Evolutionary conservation across 768 basidiomycete species (phyloP), one percentile per base, ranked within the genome.

Genomic region (Trametes meyenii): DNA sequence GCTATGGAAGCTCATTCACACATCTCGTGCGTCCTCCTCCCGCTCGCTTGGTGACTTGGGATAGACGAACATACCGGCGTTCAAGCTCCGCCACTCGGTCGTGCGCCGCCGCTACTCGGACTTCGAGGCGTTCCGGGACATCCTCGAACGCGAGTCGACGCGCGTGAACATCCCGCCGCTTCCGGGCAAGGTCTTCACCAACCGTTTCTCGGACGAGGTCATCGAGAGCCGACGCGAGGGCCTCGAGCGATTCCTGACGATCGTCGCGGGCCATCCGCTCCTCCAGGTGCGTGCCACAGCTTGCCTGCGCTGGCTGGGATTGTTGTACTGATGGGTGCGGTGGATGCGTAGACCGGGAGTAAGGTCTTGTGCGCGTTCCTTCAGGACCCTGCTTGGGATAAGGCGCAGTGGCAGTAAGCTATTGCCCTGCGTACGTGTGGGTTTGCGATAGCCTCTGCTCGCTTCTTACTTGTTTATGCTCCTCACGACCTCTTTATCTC

Each of bases 1-100:
- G 3, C 29, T 12, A 42, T 12, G 40, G 14, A 42, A 13, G n/a
- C 40, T 16, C 10, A 36, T 23, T 12, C 42, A 6, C 35, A n/a
- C 23, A 40, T 36, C n/a, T 39, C 50, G 13, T 36, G 13, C 5
- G 42, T 43, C 45, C 44, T 38, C 2, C 7, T n/a, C 38, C 42
- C 19, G 4, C 44, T 23, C n/a, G 26, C 12, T 38, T 16, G 40
- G 4, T 1, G 23, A 36, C 23, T 38, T 42, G 23, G 48, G 46
- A 17, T 65, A 97, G 95, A 98, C 97, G 68, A 98, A 98, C 76
- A 99, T 98, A 68, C 97, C 96, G 36, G 96, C 96, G 0, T 99
- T 99, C 82, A 97, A 98, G 73, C 84, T 98, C 44, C 92, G 75
- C 49, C 83, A 84, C 73, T 86, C 85, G 3, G 75, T 83, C 44